Base-by-base conservation (phyloP, 306 rosid genomes). In the cucumber (Cucumis sativus) region DNA sequence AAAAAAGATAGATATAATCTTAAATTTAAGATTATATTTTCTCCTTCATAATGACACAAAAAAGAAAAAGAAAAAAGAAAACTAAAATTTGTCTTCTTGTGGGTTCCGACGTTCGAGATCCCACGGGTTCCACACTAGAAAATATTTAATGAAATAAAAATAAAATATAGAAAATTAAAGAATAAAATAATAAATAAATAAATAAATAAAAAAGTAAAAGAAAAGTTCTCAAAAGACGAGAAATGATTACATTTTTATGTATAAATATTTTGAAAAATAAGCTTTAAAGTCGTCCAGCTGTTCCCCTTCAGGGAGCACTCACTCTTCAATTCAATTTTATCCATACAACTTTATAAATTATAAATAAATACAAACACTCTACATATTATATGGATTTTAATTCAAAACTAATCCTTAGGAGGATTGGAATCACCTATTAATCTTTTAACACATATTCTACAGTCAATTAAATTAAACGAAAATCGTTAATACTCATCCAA, bases 221-320 rank as follows among this genome's bases (percentile, higher is more conserved):
- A 1, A 49, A 47, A 71, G 59, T 28, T 25, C 76, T 47, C 14
- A 71, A 71, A 47, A 71, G 59, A 47, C 76, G 76, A 71, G 57
- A 71, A 28, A 70, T 20, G 14, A 17, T 67, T 67, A n/a, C 5
- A 20, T 40, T 65, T 33, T 67, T 54, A n/a, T 74, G 17, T 15
- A 54, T 7, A 28, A 52, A 17, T 17, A n/a, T 54, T 56, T 74
- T 54, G 47, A 15, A 74, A 21, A 74, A 33, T 47, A 55, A 28
- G 45, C 41, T 49, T 71, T 71, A 13, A 49, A 47, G 59, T 68
- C 74, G 12, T 43, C 76, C 41, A 23, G 41, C 76, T 71, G 79
- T 58, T 75, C 55, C 79, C 79, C 40, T 15, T 12, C 56, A 21
- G 60, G 79, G 18, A 39, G 79, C 79, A 75, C 14, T 7, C 55